These are phyloP conservation scores for Neofusicoccum laricinum DNA, from an alignment of 2,329 filamentous ascomycete genomes.

Conservation along the genomic window DNA sequence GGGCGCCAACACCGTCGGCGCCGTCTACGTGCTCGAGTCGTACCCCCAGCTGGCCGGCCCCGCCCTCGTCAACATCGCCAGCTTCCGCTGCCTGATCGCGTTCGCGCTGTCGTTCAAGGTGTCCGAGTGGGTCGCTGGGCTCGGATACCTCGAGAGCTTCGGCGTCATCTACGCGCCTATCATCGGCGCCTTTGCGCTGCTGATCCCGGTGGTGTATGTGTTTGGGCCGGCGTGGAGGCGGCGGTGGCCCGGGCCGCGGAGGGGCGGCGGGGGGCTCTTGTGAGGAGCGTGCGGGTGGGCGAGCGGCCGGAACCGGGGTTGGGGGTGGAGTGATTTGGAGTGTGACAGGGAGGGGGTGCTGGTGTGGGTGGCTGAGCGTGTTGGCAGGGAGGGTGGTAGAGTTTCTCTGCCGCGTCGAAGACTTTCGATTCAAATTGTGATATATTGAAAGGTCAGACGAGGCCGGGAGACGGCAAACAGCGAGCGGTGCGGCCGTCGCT, in stretches of 20 bases:
- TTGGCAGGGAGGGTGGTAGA: no score
- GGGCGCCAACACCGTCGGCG: conserved; percentile 28
- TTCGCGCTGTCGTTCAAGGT: conserved; percentile 27
- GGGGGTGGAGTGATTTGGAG: not conserved
- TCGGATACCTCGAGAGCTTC: conserved; percentile 27
- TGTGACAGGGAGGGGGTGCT: not conserved
- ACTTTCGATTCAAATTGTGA: no score
- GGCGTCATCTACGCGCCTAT: conserved; percentile 27
- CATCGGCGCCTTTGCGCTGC: conserved; percentile 23
- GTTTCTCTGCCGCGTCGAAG: no score
- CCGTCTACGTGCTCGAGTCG: conserved; percentile 31
- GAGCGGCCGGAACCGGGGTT: not conserved
- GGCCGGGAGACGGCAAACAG: no score
- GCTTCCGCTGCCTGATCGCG: conserved; percentile 29
- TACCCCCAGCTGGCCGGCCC: conserved; percentile 31
- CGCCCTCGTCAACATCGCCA: conserved; percentile 30
- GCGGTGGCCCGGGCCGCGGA: conserved; percentile 4
- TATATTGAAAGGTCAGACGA: no score
- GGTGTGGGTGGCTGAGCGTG: no score
- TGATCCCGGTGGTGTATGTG: conserved; percentile 27
- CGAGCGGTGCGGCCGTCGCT: no score
- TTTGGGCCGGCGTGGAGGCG: conserved; percentile 15
- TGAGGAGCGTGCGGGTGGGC: not conserved
- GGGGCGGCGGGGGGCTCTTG: not conserved
- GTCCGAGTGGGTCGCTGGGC: conserved; percentile 26